These are phyloP conservation scores for Cladophialophora yegresii DNA, from an alignment of 2,329 filamentous ascomycete genomes.

Conservation along the genomic window DNA sequence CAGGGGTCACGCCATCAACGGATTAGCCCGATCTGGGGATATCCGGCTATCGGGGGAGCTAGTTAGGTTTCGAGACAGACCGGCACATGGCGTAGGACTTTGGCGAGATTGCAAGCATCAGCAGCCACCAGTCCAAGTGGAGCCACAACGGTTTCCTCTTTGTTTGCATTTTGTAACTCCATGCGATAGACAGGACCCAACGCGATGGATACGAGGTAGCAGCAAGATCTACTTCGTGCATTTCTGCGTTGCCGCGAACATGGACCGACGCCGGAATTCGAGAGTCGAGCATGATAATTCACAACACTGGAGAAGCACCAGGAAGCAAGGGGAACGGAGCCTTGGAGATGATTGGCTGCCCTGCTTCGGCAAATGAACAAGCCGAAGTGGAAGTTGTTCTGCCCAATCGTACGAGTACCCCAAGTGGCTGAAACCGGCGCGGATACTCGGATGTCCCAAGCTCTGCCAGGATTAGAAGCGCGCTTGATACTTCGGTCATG, in stretches of 20 bases:
- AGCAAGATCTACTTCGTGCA: background rate
- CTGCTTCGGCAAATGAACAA: background rate
- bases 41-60: conserved; percentile 5
- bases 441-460: background rate
- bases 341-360: background rate
- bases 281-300: background rate
- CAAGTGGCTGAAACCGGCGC: background rate
- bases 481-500: background rate
- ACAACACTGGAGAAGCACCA: background rate
- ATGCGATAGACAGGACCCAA: background rate
- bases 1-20: conserved; percentile 10
- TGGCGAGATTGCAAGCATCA: conserved; percentile 27
- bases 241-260: background rate
- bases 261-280: background rate
- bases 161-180: background rate
- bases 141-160: background rate
- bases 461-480: background rate
- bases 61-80: conserved; percentile 22
- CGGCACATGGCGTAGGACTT: conserved; percentile 16
- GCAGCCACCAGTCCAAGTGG: conserved; percentile 9
- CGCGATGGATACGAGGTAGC: background rate
- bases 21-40: conserved; percentile 9
- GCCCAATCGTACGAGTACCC: background rate
- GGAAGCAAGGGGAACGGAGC: background rate
- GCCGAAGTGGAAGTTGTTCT: background rate